A percentile compares a stretch with the other conserved stretches of the same genome.
phyloP scores from a whole-genome alignment of 768 basidiomycete genomes.

The Leccinum obscurum region DNA sequence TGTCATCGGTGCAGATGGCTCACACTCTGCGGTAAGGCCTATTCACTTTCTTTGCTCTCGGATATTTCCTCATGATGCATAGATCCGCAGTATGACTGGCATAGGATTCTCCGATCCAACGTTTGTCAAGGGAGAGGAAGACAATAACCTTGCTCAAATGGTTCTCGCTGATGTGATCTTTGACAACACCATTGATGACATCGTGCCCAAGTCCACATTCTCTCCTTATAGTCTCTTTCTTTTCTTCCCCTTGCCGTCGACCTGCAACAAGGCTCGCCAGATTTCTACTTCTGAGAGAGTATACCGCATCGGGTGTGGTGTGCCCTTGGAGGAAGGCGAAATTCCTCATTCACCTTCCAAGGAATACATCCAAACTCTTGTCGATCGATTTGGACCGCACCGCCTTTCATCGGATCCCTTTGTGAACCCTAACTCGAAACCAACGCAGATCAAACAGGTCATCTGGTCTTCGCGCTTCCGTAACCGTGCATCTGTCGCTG shows the following conservation, averaged over 20 bases:
- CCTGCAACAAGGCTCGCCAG: slow-evolving; percentile 22
- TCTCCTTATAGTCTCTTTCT: slow-evolving; percentile 37
- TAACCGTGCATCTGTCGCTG: slow-evolving; percentile 45
- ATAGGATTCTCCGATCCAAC: slow-evolving; percentile 48
- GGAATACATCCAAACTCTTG: slow-evolving; percentile 45
- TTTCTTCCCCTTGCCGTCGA: slow-evolving; percentile 36
- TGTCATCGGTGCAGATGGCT: slow-evolving; percentile 53
- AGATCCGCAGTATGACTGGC: slow-evolving; percentile 45
- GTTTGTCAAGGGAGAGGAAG: slow-evolving; percentile 22
- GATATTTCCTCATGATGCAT: background rate
- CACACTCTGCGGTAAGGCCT: slow-evolving; percentile 42
- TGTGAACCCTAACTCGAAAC: slow-evolving; percentile 31
- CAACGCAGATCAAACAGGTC: slow-evolving; percentile 36
- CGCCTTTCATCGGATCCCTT: slow-evolving; percentile 36
- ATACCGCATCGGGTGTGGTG: slow-evolving; percentile 43
- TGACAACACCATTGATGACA: slow-evolving; percentile 2
- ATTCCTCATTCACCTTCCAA: slow-evolving; percentile 39
- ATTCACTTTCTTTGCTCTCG: background rate
- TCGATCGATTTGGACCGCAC: slow-evolving; percentile 42
- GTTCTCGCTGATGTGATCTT: slow-evolving; percentile 49
- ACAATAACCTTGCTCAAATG: slow-evolving; percentile 39
- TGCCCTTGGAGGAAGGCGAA: slow-evolving; percentile 36
- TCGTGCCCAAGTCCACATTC: slow-evolving; percentile 22
- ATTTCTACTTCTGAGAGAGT: slow-evolving; percentile 15
- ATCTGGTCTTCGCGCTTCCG: slow-evolving; percentile 51